Conservation (phyloP, 108 stramenopile species). For the Asterionellopsis glacialis region DNA sequence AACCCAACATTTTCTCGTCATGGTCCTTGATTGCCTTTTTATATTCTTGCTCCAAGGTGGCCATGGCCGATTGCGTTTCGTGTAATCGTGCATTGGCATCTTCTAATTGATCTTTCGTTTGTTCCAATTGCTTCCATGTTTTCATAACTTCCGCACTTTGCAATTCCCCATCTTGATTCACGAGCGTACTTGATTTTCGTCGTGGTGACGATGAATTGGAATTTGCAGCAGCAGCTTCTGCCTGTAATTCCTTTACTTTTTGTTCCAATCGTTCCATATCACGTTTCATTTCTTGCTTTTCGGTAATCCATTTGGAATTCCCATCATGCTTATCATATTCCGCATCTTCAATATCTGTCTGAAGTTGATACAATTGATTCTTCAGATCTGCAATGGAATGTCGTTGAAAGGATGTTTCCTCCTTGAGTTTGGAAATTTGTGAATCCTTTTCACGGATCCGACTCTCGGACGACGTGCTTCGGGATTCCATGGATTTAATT, state of each 20-base stretch:
- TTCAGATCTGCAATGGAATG: constrained; percentile 64
- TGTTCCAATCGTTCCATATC: constrained; percentile 23
- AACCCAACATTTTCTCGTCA: constrained; percentile 6
- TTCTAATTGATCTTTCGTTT: constrained; percentile 32
- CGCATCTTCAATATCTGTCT: constrained; percentile 58
- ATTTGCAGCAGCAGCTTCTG: not conserved
- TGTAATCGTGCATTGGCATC: not conserved
- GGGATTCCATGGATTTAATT: constrained; percentile 20
- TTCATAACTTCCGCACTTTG: not conserved
- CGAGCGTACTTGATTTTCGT: constrained; percentile 3
- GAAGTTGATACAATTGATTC: constrained; percentile 65
- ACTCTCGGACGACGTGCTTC: constrained; percentile 26
- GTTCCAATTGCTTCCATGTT: constrained; percentile 22
- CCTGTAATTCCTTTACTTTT: not conserved
- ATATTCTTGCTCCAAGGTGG: constrained; percentile 12
- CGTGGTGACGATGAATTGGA: not conserved
- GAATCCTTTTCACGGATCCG: constrained; percentile 50
- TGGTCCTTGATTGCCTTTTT: constrained; percentile 9
- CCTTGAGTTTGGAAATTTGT: constrained; percentile 42
- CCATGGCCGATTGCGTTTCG: constrained; percentile 11
- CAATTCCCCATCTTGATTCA: not conserved
- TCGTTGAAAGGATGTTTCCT: constrained; percentile 53
- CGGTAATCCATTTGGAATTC: constrained; percentile 32
- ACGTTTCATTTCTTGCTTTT: constrained; percentile 26
- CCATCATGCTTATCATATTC: constrained; percentile 37